These are phyloP conservation scores for Dothideomycetidae sp. DNA, from an alignment of 2,329 filamentous ascomycete species.

Conservation along the genomic window DNA sequence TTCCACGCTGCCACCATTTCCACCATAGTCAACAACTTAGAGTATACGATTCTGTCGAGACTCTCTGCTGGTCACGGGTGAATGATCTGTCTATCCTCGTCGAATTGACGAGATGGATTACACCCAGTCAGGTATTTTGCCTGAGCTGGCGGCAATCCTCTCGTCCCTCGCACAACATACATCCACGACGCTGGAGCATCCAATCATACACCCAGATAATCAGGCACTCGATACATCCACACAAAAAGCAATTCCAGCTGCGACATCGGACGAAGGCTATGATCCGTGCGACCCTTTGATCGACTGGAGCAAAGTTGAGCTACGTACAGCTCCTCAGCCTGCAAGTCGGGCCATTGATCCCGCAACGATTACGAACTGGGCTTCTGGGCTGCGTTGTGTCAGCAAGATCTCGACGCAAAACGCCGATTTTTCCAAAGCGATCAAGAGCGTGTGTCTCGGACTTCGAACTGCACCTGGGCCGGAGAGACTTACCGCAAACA, in stretches of 20 bases:
- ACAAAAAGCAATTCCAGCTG: no score
- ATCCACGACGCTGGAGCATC: no score
- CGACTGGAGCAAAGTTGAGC: not conserved
- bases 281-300: not conserved
- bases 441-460: constrained; percentile 25
- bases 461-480: constrained; percentile 2
- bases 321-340: not conserved
- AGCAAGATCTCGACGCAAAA: constrained; percentile 34
- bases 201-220: no score
- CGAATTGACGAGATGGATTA: no score
- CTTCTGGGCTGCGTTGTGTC: constrained; percentile 32
- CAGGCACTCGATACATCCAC: no score
- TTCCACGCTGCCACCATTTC: not conserved
- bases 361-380: constrained; percentile 35
- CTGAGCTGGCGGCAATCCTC: constrained; percentile 22
- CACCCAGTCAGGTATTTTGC: constrained; percentile 11
- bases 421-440: constrained; percentile 25
- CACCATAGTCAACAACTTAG: no score
- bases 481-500: constrained; percentile 18
- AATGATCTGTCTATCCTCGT: no score
- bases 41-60: no score
- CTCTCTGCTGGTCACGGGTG: no score
- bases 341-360: constrained; percentile 26
- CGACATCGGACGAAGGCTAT: not conserved
- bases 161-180: no score